phyloP scores from a whole-genome alignment of 202 grass and related monocot genomes.

The Panicum virgatum region DNA sequence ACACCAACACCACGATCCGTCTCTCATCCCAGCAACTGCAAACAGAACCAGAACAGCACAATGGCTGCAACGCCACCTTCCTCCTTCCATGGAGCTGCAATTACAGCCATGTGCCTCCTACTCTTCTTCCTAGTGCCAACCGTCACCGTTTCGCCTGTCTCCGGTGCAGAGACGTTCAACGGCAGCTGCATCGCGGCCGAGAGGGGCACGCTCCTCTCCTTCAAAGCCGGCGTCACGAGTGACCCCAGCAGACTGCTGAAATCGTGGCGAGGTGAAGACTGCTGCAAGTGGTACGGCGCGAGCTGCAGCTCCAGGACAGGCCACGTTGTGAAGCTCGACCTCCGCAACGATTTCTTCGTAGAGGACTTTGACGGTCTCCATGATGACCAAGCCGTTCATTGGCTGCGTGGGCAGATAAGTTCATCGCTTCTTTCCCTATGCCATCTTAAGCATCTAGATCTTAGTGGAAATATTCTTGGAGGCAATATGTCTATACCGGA shows the following conservation, averaged over 20 bases:
- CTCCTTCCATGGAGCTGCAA: neutral
- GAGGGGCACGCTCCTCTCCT: neutral
- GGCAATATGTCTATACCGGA: neutral
- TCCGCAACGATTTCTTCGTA: neutral
- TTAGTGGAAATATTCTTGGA: neutral
- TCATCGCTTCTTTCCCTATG: neutral
- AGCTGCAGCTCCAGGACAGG: neutral
- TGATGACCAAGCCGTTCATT: rapidly evolving
- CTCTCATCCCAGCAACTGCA: neutral
- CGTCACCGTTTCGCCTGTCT: neutral
- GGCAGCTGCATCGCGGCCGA: neutral
- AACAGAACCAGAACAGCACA: neutral
- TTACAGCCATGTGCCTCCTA: neutral
- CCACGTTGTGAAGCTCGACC: neutral
- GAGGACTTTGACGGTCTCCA: neutral
- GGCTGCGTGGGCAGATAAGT: neutral
- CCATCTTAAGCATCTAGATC: neutral
- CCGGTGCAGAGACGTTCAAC: neutral
- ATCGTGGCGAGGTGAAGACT: neutral
- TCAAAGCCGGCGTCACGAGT: neutral
- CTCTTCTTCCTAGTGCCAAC: neutral
- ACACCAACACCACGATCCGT: no score
- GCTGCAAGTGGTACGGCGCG: neutral
- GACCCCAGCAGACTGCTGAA: neutral
- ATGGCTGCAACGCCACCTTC: neutral